Base-by-base conservation (phyloP, 768 basidiomycete genomes). In the Phanerochaete carnosa region DNA sequence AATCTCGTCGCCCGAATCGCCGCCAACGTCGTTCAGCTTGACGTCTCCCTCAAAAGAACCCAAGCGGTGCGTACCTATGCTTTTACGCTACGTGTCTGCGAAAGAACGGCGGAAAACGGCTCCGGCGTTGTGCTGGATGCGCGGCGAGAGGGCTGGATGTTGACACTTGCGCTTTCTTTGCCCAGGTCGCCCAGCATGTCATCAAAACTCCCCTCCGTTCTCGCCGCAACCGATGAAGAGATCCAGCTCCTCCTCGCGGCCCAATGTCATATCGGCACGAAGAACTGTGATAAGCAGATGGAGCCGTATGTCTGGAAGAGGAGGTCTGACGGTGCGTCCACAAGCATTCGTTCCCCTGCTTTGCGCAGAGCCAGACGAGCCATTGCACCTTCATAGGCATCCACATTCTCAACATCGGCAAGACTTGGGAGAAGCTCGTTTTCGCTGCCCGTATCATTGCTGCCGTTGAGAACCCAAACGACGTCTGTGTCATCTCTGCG, bases 251-350 rank as follows among this genome's bases (percentile, higher is more conserved):
- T 98, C 71, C 83, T 98, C 63, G 88, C 95, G 72, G 97, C 97
- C 23, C 93, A 98, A 81, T 90, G 88, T 76, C 96, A 98, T 74
- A 90, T 98, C 65, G 96, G 95, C 74, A 94, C 90, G 66, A 98
- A 98, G 90, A 97, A 98, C 80, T 96, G 95, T 81, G 96, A 98
- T 76, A 97, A 95, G 87, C 91, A 95, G 77, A 99, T 99, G 97
- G 87, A 90, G 72, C 83, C 92, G 58, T 99, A 99, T 77, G 93
- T 99, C 78, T 98, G 89, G 89, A 98, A 95, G 82, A 82, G 96
- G 75, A 86, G 97, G 72, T 74, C 88, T 64, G 97, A 99, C 77
- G 97, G 97, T 95, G 69, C 75, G 91, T 58, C 37, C 45, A 32
- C 26, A 12, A 45, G 32, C 32, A 58, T 6, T 13, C 15, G 23